These are phyloP conservation scores for Kwoniella dejecticola DNA, from an alignment of 768 basidiomycete genomes.

Conservation along the genomic window DNA sequence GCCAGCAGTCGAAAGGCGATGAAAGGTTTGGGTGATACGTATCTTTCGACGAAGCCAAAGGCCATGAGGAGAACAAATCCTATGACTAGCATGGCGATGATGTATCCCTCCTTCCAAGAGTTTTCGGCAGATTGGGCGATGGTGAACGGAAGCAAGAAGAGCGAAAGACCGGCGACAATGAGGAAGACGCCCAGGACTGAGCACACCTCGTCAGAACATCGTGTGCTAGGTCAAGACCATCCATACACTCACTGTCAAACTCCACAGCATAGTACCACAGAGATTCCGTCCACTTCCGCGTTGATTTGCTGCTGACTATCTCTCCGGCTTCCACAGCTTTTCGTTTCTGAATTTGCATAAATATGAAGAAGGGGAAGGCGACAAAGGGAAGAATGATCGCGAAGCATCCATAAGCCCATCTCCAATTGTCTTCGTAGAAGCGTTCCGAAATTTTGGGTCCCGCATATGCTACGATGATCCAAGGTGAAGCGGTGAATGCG, in stretches of 20 bases:
- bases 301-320: constrained; percentile 17
- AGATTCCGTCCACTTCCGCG: constrained; percentile 7
- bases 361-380: constrained; percentile 24
- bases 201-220: background rate
- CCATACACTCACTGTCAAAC: constrained; percentile 38
- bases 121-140: constrained; percentile 44
- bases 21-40: constrained; percentile 41
- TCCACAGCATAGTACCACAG: constrained; percentile 32
- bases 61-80: constrained; percentile 44
- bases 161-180: constrained; percentile 37
- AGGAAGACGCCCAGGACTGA: constrained; percentile 51
- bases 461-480: constrained; percentile 52
- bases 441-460: constrained; percentile 42
- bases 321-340: constrained; percentile 20
- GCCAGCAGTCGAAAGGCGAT: constrained; percentile 47
- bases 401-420: constrained; percentile 39
- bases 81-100: constrained; percentile 53
- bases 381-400: constrained; percentile 39
- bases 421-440: constrained; percentile 40
- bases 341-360: constrained; percentile 21
- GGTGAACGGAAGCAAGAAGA: constrained; percentile 56
- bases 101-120: constrained; percentile 40
- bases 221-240: constrained; percentile 38
- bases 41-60: constrained; percentile 47
- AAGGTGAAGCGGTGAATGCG: constrained; percentile 46